These are phyloP conservation scores for Pythium myriotylum DNA, from an alignment of 352 stramenopile genomes.

Conservation along the genomic window DNA sequence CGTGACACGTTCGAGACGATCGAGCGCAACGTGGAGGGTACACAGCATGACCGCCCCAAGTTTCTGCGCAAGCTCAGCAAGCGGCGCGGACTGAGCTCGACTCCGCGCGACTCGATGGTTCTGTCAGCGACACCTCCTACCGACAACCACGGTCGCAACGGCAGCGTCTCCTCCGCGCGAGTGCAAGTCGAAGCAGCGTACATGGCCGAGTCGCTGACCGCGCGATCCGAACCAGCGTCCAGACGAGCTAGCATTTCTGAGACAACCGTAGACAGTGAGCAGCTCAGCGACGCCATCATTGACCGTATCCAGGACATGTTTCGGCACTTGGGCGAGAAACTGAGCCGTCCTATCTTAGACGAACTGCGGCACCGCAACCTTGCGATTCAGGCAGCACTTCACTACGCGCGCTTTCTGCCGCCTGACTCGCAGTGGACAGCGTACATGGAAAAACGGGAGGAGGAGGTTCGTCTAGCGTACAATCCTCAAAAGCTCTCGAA, in stretches of 20 bases:
- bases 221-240: slow-evolving; percentile 5
- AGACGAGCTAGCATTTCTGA: slow-evolving; percentile 8
- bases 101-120: slow-evolving; percentile 22
- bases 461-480: slow-evolving; percentile 57
- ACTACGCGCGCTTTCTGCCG: slow-evolving; percentile 72
- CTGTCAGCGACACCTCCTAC: neutral
- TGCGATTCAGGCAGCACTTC: slow-evolving; percentile 48
- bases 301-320: slow-evolving; percentile 80
- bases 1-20: slow-evolving; percentile 74
- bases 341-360: slow-evolving; percentile 49
- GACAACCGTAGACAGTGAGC: neutral
- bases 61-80: slow-evolving; percentile 61
- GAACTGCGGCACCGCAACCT: slow-evolving; percentile 60
- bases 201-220: neutral
- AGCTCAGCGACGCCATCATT: slow-evolving; percentile 44
- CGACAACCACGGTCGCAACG: neutral
- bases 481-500: slow-evolving; percentile 20
- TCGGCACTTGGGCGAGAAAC: slow-evolving; percentile 48
- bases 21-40: slow-evolving; percentile 54
- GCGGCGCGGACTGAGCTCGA: slow-evolving; percentile 21
- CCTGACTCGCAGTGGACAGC: slow-evolving; percentile 63
- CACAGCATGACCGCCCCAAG: slow-evolving; percentile 42
- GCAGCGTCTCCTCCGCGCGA: neutral
- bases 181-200: neutral
- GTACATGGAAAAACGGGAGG: slow-evolving; percentile 61